Evolutionary conservation across 768 basidiomycete species (phyloP).

Genomic region (Agaricus blazei): DNA sequence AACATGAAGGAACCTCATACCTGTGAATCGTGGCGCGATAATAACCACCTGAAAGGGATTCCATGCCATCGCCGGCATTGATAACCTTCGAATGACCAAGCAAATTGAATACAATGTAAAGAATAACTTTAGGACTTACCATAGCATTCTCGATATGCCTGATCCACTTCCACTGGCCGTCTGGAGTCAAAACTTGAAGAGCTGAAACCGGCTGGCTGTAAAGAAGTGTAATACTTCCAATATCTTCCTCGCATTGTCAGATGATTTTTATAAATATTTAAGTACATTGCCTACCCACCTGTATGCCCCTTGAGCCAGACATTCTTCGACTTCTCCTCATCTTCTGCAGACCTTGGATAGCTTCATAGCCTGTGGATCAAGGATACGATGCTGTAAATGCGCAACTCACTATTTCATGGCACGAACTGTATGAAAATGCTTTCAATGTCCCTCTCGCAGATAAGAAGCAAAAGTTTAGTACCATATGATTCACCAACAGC

Average conservation of each 20-base stretch:
- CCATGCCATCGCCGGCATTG: constrained; percentile 55
- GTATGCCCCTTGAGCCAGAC: constrained; percentile 64
- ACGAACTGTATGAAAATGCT: constrained; percentile 32
- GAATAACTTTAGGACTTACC: constrained; percentile 22
- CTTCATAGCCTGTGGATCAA: constrained; percentile 19
- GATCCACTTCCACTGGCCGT: constrained; percentile 54
- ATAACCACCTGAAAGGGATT: constrained; percentile 57
- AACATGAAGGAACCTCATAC: constrained; percentile 6
- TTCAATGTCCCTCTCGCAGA: neutral
- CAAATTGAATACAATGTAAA: neutral
- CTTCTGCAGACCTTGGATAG: constrained; percentile 44
- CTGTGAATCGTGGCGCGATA: constrained; percentile 56
- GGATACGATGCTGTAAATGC: too few species aligned
- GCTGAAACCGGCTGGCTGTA: constrained; percentile 59
- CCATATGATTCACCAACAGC: constrained; percentile 37
- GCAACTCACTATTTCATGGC: constrained; percentile 66
- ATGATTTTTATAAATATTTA: neutral
- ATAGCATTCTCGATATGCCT: constrained; percentile 55
- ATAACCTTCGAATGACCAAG: constrained; percentile 34
- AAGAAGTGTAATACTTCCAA: constrained; percentile 51
- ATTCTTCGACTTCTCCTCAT: constrained; percentile 45
- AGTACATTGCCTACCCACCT: constrained; percentile 23
- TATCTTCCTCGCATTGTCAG: constrained; percentile 27
- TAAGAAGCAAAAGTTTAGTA: constrained; percentile 14
- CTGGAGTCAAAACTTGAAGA: constrained; percentile 48